Base-by-base conservation (phyloP, 2,329 filamentous ascomycete genomes). In the Monosporascus sp. region DNA sequence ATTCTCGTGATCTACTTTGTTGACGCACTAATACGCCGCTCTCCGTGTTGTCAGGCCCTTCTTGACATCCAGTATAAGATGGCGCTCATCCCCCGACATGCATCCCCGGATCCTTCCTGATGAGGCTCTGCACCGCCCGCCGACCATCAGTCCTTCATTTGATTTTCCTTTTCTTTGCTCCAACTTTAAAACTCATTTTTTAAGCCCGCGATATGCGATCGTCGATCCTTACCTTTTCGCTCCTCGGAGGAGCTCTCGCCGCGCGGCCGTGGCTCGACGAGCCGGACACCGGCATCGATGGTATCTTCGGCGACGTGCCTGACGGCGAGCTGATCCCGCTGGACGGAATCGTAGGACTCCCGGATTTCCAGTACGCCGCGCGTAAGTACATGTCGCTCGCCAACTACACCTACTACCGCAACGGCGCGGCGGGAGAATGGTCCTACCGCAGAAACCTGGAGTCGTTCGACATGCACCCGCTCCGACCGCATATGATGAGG, bases 381-480 rank as follows among this genome's bases (percentile, higher is more conserved):
- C 69, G 77, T 52, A 72, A 74, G 50, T 73, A 75, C 59, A 71
- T 82, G 60, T 73, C 77, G 53, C 55, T 59, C 14, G 61, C 66
- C 22, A 73, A 77, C 61, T 82, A 78, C 66, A 79, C 78, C n/a
- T 82, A 81, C 66, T 82, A 82, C 67, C 76, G 78, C 54, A 80
- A 79, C 58, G 79, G 78, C 20, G 79, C 78, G 4, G 78, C 72
- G 3, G 80, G 78, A 55, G 80, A 82, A 66, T 82, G 75, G 74
- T 75, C 73, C 1, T 82, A 81, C 66, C 73, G 79, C 48, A 81
- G 81, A 65, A 83, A 83, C 66, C 71, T 82, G 6, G 80, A 83
- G 65, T 72, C 76, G 27, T 83, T 73, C 65, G 68, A 72, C 56
- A 73, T 77, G 16, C 79, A 77, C 61, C 69, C 69, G 48, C 68